Evolutionary conservation across 1,139 yeast genomes (phyloP).

Genomic region (Meyerozyma elateridarum): DNA sequence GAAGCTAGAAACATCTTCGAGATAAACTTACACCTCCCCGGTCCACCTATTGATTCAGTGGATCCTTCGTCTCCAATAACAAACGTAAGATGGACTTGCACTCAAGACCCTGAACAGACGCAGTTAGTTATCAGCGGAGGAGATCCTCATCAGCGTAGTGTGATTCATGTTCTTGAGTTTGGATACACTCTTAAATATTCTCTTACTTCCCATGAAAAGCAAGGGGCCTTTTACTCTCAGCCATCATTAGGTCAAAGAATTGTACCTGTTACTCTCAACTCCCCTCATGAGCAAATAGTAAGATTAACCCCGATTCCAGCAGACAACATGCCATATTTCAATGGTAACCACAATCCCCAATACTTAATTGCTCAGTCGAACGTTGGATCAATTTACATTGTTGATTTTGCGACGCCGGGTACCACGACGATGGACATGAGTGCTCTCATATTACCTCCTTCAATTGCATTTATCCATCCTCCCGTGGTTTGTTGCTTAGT

Average conservation of each 20-base stretch:
- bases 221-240: slow-evolving; percentile 68
- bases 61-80: slow-evolving; percentile 29
- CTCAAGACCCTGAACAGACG: slow-evolving; percentile 76
- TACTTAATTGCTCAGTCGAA: slow-evolving; percentile 54
- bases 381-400: slow-evolving; percentile 44
- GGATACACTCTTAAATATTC: slow-evolving; percentile 79
- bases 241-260: slow-evolving; percentile 47
- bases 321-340: slow-evolving; percentile 53
- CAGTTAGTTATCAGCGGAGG: slow-evolving; percentile 72
- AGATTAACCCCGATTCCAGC: slow-evolving; percentile 30
- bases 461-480: slow-evolving; percentile 75
- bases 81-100: slow-evolving; percentile 66
- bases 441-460: slow-evolving; percentile 69
- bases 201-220: slow-evolving; percentile 75
- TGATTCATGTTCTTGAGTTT: slow-evolving; percentile 64
- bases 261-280: slow-evolving; percentile 26
- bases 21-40: slow-evolving; percentile 56
- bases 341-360: slow-evolving; percentile 66
- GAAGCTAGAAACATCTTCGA: slow-evolving; percentile 74
- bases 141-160: slow-evolving; percentile 44
- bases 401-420: slow-evolving; percentile 43
- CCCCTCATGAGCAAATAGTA: slow-evolving; percentile 15
- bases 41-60: slow-evolving; percentile 18
- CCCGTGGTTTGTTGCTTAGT: slow-evolving; percentile 57
- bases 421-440: slow-evolving; percentile 48